Evolutionary conservation across 768 basidiomycete genomes (phyloP).

Genomic region (Hygrocybe coccinea): DNA sequence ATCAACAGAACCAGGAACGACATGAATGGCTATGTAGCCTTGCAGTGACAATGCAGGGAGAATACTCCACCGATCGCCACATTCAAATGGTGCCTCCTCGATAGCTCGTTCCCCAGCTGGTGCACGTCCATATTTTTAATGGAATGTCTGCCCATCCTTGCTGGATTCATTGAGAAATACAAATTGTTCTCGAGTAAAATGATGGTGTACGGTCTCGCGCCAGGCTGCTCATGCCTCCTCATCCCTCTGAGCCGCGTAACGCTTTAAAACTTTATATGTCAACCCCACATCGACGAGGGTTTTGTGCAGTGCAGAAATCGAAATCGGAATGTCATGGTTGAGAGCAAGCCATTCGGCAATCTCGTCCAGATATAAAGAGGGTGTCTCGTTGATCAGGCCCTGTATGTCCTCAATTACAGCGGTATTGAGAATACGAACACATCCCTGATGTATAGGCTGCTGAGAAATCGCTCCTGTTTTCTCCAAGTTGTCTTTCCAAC

Average conservation of each 20-base stretch:
- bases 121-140: background rate
- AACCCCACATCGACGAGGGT: conserved; percentile 17
- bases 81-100: too few relatives aligned
- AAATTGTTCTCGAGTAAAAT: conserved; percentile 6
- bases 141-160: background rate
- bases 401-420: conserved; percentile 11
- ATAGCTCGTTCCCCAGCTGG: background rate
- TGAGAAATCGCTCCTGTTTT: conserved; percentile 6
- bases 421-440: conserved; percentile 4
- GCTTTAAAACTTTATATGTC: conserved; percentile 19
- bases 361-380: conserved; percentile 21
- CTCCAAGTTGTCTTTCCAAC: conserved; percentile 9
- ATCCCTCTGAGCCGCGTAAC: conserved; percentile 19
- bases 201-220: conserved; percentile 8
- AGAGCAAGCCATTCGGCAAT: conserved; percentile 20
- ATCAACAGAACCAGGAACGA: too few relatives aligned
- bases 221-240: conserved; percentile 15
- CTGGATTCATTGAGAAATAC: background rate
- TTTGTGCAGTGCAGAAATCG: conserved; percentile 13
- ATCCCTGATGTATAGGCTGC: conserved; percentile 8
- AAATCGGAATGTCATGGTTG: conserved; percentile 14
- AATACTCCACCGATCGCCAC: too few relatives aligned
- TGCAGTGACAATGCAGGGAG: too few relatives aligned
- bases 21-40: too few relatives aligned
- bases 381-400: conserved; percentile 11